phyloP scores from a whole-genome alignment of 176 grass and related monocot species.

The Zoysia japonica region DNA sequence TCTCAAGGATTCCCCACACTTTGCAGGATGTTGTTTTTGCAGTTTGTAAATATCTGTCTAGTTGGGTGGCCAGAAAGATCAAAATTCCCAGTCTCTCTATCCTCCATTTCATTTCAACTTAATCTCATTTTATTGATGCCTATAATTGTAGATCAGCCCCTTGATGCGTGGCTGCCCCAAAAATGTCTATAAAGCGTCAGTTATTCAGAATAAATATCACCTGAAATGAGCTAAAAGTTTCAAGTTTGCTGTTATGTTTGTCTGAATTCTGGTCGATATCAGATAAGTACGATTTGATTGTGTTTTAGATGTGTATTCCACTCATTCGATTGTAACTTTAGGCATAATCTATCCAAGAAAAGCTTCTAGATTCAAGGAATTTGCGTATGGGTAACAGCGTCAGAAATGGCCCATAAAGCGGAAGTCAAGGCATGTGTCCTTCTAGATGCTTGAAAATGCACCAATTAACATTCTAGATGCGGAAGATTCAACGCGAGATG shows the following conservation, averaged over 20 bases:
- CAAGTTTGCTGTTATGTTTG: too few species aligned
- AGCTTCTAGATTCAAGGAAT: slow-evolving; percentile 18
- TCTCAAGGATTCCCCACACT: neutral
- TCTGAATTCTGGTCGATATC: neutral
- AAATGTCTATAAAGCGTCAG: slow-evolving; percentile 32
- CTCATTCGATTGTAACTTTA: neutral
- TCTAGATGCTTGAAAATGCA: slow-evolving; percentile 41
- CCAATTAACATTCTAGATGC: neutral
- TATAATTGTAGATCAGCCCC: slow-evolving; percentile 39
- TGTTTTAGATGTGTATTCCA: neutral
- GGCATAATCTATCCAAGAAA: neutral
- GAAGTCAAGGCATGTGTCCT: slow-evolving; percentile 36
- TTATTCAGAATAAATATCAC: neutral
- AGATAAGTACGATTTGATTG: neutral
- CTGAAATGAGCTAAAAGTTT: neutral
- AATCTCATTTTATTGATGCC: neutral
- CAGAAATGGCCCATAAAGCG: neutral
- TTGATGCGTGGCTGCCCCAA: slow-evolving; percentile 35
- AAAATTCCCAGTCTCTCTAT: slow-evolving; percentile 25
- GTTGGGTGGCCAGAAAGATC: slow-evolving; percentile 44
- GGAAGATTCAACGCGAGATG: slow-evolving; percentile 13
- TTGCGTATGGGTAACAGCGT: neutral
- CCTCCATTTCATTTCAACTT: neutral
- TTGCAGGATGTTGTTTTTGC: neutral
- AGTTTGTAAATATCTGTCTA: slow-evolving; percentile 33